A percentile compares a stretch with the other conserved stretches of the same genome.
Evolutionary conservation across 2,329 filamentous ascomycete genomes (phyloP).

Genomic region (Fusarium heterosporum): DNA sequence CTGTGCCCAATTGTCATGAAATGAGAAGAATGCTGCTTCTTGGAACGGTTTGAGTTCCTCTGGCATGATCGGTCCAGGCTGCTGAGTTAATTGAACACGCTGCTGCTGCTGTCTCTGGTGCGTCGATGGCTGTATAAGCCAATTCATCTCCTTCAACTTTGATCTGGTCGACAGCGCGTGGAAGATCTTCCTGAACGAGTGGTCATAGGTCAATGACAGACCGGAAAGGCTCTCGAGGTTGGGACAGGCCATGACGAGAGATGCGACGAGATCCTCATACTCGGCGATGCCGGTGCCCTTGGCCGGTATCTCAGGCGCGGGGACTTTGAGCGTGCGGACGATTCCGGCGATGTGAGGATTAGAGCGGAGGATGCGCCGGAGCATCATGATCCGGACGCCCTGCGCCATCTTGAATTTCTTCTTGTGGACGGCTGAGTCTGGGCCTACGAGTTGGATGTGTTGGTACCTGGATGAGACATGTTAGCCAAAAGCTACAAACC

Average conservation of each 20-base stretch:
- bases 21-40: slow-evolving; percentile 60
- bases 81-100: slow-evolving; percentile 49
- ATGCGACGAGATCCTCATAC: slow-evolving; percentile 69
- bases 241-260: slow-evolving; percentile 73
- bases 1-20: slow-evolving; percentile 67
- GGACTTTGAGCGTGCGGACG: slow-evolving; percentile 68
- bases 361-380: slow-evolving; percentile 67
- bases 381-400: slow-evolving; percentile 65
- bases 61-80: slow-evolving; percentile 48
- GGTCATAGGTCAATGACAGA: slow-evolving; percentile 65
- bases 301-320: slow-evolving; percentile 57
- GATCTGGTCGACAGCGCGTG: slow-evolving; percentile 69
- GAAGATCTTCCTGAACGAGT: slow-evolving; percentile 67
- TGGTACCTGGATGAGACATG: slow-evolving; percentile 59
- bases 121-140: slow-evolving; percentile 62
- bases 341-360: slow-evolving; percentile 65
- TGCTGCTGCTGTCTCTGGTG: slow-evolving; percentile 50
- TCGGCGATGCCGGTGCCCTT: slow-evolving; percentile 54
- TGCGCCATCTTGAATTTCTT: slow-evolving; percentile 67
- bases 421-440: slow-evolving; percentile 66
- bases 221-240: slow-evolving; percentile 71
- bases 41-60: slow-evolving; percentile 48
- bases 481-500: slow-evolving; percentile 28
- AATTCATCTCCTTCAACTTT: slow-evolving; percentile 68
- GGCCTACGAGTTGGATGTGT: slow-evolving; percentile 68